phyloP scores from a whole-genome alignment of 768 basidiomycete species.

The Pleurotus pulmonarius region DNA sequence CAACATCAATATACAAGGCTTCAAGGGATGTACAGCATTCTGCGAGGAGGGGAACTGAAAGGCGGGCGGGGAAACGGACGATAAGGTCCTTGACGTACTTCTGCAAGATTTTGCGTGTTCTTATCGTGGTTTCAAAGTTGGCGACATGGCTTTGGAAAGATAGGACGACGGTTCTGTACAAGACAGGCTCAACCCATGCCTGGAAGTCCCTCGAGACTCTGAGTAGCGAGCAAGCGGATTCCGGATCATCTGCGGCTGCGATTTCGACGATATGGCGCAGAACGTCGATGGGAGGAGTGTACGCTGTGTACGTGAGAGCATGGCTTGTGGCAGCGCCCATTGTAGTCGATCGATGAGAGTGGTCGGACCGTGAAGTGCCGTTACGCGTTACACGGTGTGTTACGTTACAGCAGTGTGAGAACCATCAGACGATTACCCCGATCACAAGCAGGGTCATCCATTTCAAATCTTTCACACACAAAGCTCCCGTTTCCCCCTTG shows the following conservation, averaged over 20 bases:
- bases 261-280: not conserved
- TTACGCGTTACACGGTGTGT: not conserved
- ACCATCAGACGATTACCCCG: not conserved
- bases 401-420: not conserved
- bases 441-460: not conserved
- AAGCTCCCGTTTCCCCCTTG: constrained; percentile 1
- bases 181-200: not conserved
- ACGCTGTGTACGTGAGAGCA: not conserved
- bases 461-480: not conserved
- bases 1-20: not conserved
- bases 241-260: not conserved
- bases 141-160: not conserved
- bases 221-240: not conserved
- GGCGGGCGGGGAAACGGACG: not conserved
- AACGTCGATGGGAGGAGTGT: not conserved
- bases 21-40: not conserved
- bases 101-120: not conserved
- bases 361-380: not conserved
- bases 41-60: not conserved
- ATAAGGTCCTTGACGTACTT: not conserved
- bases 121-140: not conserved
- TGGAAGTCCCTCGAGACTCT: not conserved
- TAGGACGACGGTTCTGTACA: constrained; percentile 1
- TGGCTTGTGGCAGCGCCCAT: not conserved
- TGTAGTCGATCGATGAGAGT: not conserved